Percentiles rank a stretch among this genome's conserved stretches.
Evolutionary conservation across 306 rosid species (phyloP).

Genomic region (Herpetospermum pedunculosum): DNA sequence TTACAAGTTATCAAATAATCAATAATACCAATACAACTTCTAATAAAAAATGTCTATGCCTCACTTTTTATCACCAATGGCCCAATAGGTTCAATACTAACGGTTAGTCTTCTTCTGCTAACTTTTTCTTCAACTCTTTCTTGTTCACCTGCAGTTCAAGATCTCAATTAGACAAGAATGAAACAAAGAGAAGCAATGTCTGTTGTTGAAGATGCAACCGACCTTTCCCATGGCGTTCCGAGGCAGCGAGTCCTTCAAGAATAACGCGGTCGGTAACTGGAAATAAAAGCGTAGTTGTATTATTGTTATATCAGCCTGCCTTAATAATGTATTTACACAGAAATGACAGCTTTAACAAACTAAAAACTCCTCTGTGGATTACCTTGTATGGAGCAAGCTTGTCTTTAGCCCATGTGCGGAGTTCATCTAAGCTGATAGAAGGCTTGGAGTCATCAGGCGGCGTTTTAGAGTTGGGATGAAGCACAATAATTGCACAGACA

Average conservation of each 20-base stretch:
- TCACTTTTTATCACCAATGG: not conserved
- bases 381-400: slow-evolving; percentile 98
- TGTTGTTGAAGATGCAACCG: slow-evolving; percentile 7
- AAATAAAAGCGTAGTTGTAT: slow-evolving; percentile 5
- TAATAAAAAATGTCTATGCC: not conserved
- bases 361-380: not conserved
- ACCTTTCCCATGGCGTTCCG: slow-evolving; percentile 99
- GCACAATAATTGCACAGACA: slow-evolving; percentile 65
- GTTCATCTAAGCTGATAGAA: slow-evolving; percentile 49
- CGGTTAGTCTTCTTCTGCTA: slow-evolving; percentile 28
- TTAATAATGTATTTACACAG: not conserved
- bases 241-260: slow-evolving; percentile 67
- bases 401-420: slow-evolving; percentile 64
- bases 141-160: slow-evolving; percentile 62
- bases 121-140: slow-evolving; percentile 63
- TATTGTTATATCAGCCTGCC: not conserved
- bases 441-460: slow-evolving; percentile 40
- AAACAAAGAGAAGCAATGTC: not conserved
- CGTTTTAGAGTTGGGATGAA: slow-evolving; percentile 29
- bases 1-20: not conserved
- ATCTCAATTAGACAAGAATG: not conserved
- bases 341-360: not conserved
- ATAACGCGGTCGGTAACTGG: slow-evolving; percentile 44
- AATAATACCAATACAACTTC: not conserved
- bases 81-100: not conserved